Evolutionary conservation across 257 asterid genomes (phyloP), one percentile per base, ranked within the genome.

Genomic region (Knoxia roxburghii): DNA sequence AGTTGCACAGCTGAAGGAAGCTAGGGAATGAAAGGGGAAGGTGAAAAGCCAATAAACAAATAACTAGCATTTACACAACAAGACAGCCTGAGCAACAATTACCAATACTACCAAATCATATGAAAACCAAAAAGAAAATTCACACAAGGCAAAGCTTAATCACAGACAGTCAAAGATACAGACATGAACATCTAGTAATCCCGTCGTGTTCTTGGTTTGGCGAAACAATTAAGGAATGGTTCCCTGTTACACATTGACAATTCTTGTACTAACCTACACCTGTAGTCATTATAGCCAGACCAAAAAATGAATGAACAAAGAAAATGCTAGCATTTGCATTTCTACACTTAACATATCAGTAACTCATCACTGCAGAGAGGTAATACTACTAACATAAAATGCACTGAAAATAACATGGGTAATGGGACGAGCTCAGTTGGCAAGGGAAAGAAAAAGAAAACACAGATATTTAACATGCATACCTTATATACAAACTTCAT

Each of bases 401-500:
- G 20, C 2, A 41, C 40, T 56, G 24, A 29, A n/a, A 55, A 11
- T n/a, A n/a, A 23, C 18, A 11, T 3, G 40, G 53, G 41, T 6
- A 3, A 15, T 1, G 35, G 37, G 41, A 62, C 33, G n/a, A n/a
- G n/a, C n/a, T n/a, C n/a, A n/a, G n/a, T n/a, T n/a, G n/a, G n/a
- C n/a, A n/a, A n/a, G n/a, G n/a, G n/a, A n/a, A n/a, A n/a, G n/a
- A n/a, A n/a, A n/a, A n/a, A n/a, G n/a, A n/a, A n/a, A n/a, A n/a
- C n/a, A 7, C 13, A 48, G 27, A 30, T 43, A 56, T n/a, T n/a
- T n/a, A 56, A 6, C 13, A 27, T 3, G 23, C 69, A 64, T 64
- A 64, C 69, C 69, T 64, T 46, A 29, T 49, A 29, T 45, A 64
- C 65, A 18, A 18, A 29, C 20, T 48, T 49, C 58, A 10, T 64